phyloP scores from a whole-genome alignment of 768 basidiomycete species.

The Boletus fagicola region DNA sequence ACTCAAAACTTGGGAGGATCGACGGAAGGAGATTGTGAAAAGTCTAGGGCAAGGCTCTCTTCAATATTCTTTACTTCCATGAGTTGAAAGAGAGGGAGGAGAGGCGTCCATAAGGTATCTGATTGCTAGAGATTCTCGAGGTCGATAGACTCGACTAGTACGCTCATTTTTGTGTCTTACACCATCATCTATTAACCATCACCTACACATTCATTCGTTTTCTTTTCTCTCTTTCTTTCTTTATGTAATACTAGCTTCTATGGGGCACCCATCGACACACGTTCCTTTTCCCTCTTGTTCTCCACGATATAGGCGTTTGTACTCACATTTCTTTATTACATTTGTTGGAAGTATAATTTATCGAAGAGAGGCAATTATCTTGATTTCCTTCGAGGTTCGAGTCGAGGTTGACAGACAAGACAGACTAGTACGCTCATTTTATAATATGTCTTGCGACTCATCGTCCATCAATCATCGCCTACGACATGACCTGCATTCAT shows the following conservation, averaged over 20 bases:
- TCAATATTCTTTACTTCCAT: neutral
- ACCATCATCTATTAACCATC: constrained; percentile 4
- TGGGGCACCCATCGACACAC: constrained; percentile 6
- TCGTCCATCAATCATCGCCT: neutral
- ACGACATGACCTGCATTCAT: constrained; percentile 1
- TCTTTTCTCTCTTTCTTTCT: neutral
- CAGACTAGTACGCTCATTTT: constrained; percentile 21
- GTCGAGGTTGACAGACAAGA: constrained; percentile 13
- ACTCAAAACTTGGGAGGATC: too few relatives aligned
- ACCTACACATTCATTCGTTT: neutral
- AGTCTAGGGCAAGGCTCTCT: constrained; percentile 22
- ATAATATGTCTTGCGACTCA: constrained; percentile 9
- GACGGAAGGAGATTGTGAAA: constrained; percentile 39
- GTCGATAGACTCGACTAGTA: constrained; percentile 15
- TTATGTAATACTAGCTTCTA: constrained; percentile 4
- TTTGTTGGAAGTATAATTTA: constrained; percentile 15
- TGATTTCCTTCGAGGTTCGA: constrained; percentile 18
- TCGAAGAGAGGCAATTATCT: constrained; percentile 14
- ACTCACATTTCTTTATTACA: constrained; percentile 7
- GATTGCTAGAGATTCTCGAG: constrained; percentile 5
- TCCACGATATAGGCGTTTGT: constrained; percentile 4
- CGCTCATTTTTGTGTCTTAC: constrained; percentile 24
- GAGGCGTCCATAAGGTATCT: neutral
- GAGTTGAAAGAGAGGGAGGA: neutral
- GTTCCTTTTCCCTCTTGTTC: constrained; percentile 9